Base-by-base conservation (phyloP, 2,329 filamentous ascomycete species). In the Diaporthe helianthi region DNA sequence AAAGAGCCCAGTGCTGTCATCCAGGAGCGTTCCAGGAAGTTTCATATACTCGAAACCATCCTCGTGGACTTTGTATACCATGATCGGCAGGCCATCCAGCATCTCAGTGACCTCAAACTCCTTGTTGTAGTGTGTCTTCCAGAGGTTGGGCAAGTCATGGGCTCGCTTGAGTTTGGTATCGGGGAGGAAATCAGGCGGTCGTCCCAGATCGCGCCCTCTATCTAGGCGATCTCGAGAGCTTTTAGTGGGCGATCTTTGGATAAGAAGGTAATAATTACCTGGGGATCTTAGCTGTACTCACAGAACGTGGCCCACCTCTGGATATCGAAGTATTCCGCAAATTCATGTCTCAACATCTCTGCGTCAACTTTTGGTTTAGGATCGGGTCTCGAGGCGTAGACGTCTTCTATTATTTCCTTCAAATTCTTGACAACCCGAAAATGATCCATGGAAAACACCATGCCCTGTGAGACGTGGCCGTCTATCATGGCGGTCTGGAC, bases 71-170 rank as follows among this genome's bases (percentile, higher is more conserved):
- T 22, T 19, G 26, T 61, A 61, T 9, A 46, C 31, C 17, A 36
- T 33, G 12, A 61, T 47, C 6, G 58, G 41, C 0, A 36, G 33
- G 6, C 58, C 58, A n/a, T 61, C 58, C 6, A 61, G 41, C 1
- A 61, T 17, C n/a, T 61, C 58, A 7, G 44, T 47, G 41, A 61
- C 47, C 38, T 61, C 26, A 7, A 61, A 61, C 26, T 61, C 58
- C 3, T n/a, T 33, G 22, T 47, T 10, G 2, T 29, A 19, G 22
- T 61, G 7, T 1, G 19, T 49, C 41, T 61, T 5, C 58, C 41
- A 61, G 17, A 61, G 38, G 1, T 36, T 8, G 9, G 10, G 26
- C 4, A 47, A 17, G 29, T 49, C 33, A 26, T 47, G 58, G 13
- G 19, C 26, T 17, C 29, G 58, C 29, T 36, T n/a, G 12, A n/a